These are phyloP conservation scores for Mixia osmundae DNA, from an alignment of 1,284 basidiomycete species.

Conservation along the genomic window DNA sequence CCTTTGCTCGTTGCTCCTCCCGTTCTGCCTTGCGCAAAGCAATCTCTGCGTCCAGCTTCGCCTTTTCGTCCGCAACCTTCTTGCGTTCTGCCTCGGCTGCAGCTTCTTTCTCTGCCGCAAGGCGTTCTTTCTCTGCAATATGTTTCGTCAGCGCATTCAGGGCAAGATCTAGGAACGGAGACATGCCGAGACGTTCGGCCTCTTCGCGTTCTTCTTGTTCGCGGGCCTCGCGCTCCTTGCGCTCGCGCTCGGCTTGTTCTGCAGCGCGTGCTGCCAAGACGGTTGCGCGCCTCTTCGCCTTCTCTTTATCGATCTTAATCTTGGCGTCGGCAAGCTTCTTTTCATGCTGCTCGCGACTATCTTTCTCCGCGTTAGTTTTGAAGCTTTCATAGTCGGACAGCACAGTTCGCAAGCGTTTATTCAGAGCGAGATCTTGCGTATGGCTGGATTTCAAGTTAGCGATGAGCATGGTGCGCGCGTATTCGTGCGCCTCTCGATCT, in stretches of 20 bases:
- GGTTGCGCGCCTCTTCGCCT: too few species aligned
- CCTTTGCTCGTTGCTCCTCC: constrained; percentile 40
- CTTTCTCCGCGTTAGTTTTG: constrained; percentile 19
- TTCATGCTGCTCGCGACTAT: constrained; percentile 16
- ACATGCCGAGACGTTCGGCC: too few species aligned
- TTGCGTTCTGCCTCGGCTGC: constrained; percentile 38
- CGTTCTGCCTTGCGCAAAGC: constrained; percentile 30
- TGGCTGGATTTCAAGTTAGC: constrained; percentile 41
- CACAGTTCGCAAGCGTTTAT: constrained; percentile 52
- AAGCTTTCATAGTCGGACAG: constrained; percentile 38
- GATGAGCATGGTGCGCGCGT: constrained; percentile 36
- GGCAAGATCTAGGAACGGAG: too few species aligned
- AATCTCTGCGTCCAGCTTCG: too few species aligned
- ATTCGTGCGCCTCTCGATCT: constrained; percentile 47
- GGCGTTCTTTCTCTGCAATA: too few species aligned
- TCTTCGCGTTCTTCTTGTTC: constrained; percentile 5
- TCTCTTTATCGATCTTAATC: too few species aligned
- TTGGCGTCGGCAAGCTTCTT: constrained; percentile 1
- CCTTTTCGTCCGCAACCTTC: too few species aligned
- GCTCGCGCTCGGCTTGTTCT: constrained; percentile 5
- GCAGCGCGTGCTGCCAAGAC: too few species aligned
- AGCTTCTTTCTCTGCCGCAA: constrained; percentile 24
- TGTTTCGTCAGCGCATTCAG: too few species aligned
- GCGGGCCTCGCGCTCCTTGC: constrained; percentile 2
- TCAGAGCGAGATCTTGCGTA: constrained; percentile 45